Evolutionary conservation across 148 eudicot species (phyloP).

Genomic region (Limonium bicolor): DNA sequence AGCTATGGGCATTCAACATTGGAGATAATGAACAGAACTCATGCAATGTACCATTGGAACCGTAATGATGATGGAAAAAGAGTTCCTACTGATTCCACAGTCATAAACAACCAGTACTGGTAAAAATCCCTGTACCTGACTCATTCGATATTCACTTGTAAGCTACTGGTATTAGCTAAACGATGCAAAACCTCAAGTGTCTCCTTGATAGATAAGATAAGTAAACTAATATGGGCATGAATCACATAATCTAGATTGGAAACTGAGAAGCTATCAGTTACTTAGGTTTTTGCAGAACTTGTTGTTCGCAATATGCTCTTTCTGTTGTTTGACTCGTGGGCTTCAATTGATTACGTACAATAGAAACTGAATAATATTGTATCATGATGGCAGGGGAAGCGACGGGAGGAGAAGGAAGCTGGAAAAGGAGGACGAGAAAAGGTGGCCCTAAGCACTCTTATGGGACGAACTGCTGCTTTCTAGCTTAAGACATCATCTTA

Average conservation of each 20-base stretch:
- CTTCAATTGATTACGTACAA: not conserved
- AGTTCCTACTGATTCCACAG: constrained; percentile 46
- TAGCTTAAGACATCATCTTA: too few relatives aligned
- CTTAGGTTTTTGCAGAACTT: too few relatives aligned
- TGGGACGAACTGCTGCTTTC: constrained; percentile 10
- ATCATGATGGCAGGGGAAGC: constrained; percentile 39
- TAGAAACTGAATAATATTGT: not conserved
- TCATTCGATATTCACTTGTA: not conserved
- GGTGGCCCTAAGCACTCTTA: constrained; percentile 17
- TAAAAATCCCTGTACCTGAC: constrained; percentile 6
- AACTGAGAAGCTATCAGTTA: not conserved
- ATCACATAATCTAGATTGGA: too few relatives aligned
- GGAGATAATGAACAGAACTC: constrained; percentile 83
- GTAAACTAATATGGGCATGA: too few relatives aligned
- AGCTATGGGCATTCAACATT: constrained; percentile 90
- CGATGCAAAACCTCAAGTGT: too few relatives aligned
- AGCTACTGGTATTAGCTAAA: not conserved
- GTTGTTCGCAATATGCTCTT: too few relatives aligned
- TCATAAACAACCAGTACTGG: constrained; percentile 74
- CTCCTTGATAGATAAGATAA: too few relatives aligned
- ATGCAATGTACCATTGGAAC: constrained; percentile 88
- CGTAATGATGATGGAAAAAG: constrained; percentile 83
- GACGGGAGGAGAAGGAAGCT: constrained; percentile 46
- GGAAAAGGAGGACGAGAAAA: too few relatives aligned
- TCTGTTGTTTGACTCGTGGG: too few relatives aligned